Conservation (phyloP, 2,329 filamentous ascomycete species). For the Aspergillus sp. region DNA sequence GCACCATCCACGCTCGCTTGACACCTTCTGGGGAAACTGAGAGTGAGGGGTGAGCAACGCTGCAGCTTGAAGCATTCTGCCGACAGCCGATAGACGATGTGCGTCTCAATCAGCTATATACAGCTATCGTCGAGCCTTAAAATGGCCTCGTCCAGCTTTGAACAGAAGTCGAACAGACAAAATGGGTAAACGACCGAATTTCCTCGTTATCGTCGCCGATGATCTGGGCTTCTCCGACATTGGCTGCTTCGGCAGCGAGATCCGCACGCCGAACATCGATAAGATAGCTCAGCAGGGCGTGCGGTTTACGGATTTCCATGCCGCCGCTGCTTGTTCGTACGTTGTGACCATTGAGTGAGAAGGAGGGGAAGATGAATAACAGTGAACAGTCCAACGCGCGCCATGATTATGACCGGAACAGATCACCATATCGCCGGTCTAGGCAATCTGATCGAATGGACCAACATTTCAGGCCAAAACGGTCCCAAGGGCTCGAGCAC, state of each 20-base stretch:
- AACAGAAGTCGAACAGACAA: not conserved
- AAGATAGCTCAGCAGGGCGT: constrained; percentile 57
- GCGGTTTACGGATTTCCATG: constrained; percentile 68
- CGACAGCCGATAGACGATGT: constrained; percentile 20
- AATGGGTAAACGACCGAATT: constrained; percentile 59
- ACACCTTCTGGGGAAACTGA: not conserved
- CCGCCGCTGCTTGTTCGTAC: constrained; percentile 65
- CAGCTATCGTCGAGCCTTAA: not conserved
- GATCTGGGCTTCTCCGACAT: constrained; percentile 66
- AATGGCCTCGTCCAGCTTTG: not conserved
- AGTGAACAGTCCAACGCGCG: constrained; percentile 56
- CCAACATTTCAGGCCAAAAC: constrained; percentile 58
- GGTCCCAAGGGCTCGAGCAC: constrained; percentile 56
- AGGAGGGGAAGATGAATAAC: not conserved
- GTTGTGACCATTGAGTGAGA: constrained; percentile 12
- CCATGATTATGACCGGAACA: constrained; percentile 70
- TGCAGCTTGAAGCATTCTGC: not conserved
- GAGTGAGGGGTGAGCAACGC: not conserved
- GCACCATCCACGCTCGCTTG: constrained; percentile 11
- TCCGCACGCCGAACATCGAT: constrained; percentile 64
- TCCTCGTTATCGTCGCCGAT: constrained; percentile 63
- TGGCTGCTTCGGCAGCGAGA: constrained; percentile 64
- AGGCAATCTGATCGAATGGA: constrained; percentile 64
- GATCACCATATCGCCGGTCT: constrained; percentile 61
- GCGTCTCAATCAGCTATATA: not conserved